These are phyloP conservation scores for Mortierella sp. DNA, from an alignment of 371 early-diverging fungal genomes.

Conservation along the genomic window DNA sequence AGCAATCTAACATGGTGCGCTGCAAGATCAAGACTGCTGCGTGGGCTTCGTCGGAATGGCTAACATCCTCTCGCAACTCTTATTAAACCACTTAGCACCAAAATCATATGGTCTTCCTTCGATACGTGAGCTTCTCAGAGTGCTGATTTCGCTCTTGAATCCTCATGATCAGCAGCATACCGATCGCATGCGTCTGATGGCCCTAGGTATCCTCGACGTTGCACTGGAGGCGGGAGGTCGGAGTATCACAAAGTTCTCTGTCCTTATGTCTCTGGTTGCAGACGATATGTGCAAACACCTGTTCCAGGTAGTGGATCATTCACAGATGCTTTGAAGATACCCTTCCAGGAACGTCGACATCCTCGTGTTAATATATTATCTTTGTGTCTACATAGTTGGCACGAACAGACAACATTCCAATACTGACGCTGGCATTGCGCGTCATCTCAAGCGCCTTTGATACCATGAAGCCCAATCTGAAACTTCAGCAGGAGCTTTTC, in stretches of 20 bases:
- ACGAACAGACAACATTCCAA: slow-evolving; percentile 67
- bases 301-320: slow-evolving; percentile 73
- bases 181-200: slow-evolving; percentile 92
- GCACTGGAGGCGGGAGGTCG: slow-evolving; percentile 89
- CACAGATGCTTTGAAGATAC: too few relatives aligned
- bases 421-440: slow-evolving; percentile 73
- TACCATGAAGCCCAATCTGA: slow-evolving; percentile 74
- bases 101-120: slow-evolving; percentile 85
- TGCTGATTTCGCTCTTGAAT: slow-evolving; percentile 89
- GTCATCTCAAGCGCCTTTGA: slow-evolving; percentile 81
- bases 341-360: background rate
- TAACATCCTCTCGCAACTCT: background rate
- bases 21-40: too few relatives aligned
- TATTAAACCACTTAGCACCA: slow-evolving; percentile 45
- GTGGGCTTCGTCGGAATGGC: too few relatives aligned
- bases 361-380: background rate
- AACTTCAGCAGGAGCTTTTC: slow-evolving; percentile 83
- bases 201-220: slow-evolving; percentile 80
- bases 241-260: slow-evolving; percentile 78
- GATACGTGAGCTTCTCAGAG: slow-evolving; percentile 89
- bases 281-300: slow-evolving; percentile 90
- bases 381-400: slow-evolving; percentile 57
- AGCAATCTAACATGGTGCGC: background rate
- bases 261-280: slow-evolving; percentile 76
- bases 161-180: slow-evolving; percentile 93